Conservation (phyloP, 1,139 yeast species). For the Candida glucosophila region DNA sequence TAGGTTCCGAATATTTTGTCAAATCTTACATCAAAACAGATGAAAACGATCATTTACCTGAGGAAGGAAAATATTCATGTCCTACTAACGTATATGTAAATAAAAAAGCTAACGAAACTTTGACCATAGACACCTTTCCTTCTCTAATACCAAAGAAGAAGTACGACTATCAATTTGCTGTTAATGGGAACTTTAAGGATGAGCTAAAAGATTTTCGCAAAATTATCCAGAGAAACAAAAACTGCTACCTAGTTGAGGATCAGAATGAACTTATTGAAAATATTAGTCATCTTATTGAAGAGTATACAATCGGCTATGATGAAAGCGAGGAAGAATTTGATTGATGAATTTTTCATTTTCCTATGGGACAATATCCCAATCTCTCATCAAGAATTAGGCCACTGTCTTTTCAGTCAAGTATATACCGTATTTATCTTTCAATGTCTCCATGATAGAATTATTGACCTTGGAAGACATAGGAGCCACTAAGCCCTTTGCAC, state of each 20-base stretch:
- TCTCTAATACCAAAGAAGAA: slow-evolving; percentile 6
- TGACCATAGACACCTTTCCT: slow-evolving; percentile 29
- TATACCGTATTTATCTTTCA: slow-evolving; percentile 85
- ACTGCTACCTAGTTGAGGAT: slow-evolving; percentile 46
- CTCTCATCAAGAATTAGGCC: too few species aligned
- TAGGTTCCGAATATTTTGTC: slow-evolving; percentile 5
- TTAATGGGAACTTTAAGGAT: slow-evolving; percentile 31
- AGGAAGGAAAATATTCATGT: too few species aligned
- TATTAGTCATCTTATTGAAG: slow-evolving; percentile 38
- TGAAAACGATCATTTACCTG: too few species aligned
- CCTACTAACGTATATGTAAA: slow-evolving; percentile 13
- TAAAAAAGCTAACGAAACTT: slow-evolving; percentile 12
- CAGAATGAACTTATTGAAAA: slow-evolving; percentile 58
- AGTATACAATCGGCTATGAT: slow-evolving; percentile 52
- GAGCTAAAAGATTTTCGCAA: slow-evolving; percentile 41
- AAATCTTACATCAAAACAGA: slow-evolving; percentile 9
- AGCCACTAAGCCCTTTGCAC: slow-evolving; percentile 72
- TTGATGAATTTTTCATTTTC: too few species aligned
- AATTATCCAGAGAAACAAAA: slow-evolving; percentile 30
- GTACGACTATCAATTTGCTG: slow-evolving; percentile 28
- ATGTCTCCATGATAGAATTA: slow-evolving; percentile 81
- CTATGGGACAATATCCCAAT: too few species aligned
- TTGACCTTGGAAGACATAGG: slow-evolving; percentile 89
- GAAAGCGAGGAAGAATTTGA: slow-evolving; percentile 30
- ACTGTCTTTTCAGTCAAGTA: slow-evolving; percentile 81